Conservation (phyloP, 2,329 filamentous ascomycete species). For the Rhinocladiella mackenziei region DNA sequence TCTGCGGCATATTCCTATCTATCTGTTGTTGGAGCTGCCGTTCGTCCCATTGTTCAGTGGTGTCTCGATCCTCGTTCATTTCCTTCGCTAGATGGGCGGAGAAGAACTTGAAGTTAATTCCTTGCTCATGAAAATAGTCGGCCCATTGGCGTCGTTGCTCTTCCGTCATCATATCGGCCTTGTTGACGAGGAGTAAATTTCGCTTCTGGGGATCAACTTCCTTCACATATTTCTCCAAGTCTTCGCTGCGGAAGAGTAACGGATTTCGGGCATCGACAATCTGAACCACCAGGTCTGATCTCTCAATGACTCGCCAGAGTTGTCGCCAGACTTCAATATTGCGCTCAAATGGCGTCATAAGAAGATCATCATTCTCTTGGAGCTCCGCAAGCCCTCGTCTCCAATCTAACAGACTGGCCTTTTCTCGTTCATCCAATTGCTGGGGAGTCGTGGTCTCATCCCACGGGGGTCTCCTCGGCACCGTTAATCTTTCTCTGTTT, state of each 20-base stretch:
- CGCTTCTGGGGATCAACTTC: conserved; percentile 83
- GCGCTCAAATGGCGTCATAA: conserved; percentile 97
- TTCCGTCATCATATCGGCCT: conserved; percentile 96
- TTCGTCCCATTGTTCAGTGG: conserved; percentile 49
- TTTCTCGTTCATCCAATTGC: conserved; percentile 74
- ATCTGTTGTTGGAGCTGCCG: conserved; percentile 25
- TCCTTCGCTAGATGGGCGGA: conserved; percentile 91
- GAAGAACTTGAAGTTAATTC: conserved; percentile 93
- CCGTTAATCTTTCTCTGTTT: conserved; percentile 74
- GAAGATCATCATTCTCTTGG: conserved; percentile 86
- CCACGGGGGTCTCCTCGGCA: conserved; percentile 87
- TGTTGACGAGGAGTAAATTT: conserved; percentile 92
- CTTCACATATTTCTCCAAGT: conserved; percentile 90
- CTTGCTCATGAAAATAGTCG: conserved; percentile 72
- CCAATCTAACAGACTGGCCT: conserved; percentile 80
- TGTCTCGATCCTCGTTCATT: conserved; percentile 67
- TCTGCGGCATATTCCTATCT: conserved; percentile 21
- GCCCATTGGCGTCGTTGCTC: conserved; percentile 82
- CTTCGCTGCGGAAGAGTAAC: conserved; percentile 86
- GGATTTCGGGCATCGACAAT: conserved; percentile 97
- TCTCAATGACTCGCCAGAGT: conserved; percentile 94
- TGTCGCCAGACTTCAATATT: conserved; percentile 98
- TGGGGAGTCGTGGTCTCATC: conserved; percentile 77
- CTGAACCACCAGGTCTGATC: conserved; percentile 91
- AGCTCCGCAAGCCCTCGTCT: conserved; percentile 84